phyloP scores from a whole-genome alignment of 139 green algal species.

The Tetradesmus obliquus region DNA sequence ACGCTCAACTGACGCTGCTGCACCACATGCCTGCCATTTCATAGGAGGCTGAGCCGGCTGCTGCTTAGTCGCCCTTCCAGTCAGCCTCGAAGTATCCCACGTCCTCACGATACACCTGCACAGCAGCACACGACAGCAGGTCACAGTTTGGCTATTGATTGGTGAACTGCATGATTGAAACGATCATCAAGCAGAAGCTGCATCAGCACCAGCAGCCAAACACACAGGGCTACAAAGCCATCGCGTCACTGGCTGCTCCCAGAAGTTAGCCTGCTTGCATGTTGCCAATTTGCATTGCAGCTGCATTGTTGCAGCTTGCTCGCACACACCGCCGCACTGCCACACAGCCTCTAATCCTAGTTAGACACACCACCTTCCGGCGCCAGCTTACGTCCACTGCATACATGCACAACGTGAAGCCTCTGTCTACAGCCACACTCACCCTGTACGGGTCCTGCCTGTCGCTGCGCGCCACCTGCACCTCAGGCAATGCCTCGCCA shows the following conservation, averaged over 20 bases:
- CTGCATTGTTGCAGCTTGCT: no score
- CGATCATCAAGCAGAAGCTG: background rate
- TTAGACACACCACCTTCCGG: no score
- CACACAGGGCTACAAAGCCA: background rate
- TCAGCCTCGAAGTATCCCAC: constrained; percentile 45
- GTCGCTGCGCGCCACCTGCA: constrained; percentile 17
- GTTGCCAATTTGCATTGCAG: no score
- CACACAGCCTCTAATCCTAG: no score
- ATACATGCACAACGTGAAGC: background rate
- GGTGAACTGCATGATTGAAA: no score
- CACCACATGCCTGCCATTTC: background rate
- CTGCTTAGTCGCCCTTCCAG: constrained; percentile 46
- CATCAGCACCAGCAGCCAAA: background rate
- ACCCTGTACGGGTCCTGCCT: constrained; percentile 34
- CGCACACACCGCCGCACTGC: no score
- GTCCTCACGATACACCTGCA: constrained; percentile 45
- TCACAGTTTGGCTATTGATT: no score
- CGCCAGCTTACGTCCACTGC: no score
- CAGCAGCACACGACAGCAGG: background rate
- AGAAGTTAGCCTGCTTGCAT: no score
- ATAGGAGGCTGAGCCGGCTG: background rate
- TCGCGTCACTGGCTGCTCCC: no score
- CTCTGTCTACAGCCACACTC: background rate
- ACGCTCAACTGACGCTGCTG: background rate
- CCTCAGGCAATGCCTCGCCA: background rate